These are phyloP conservation scores for Leucocoprinus sp. DNA, from an alignment of 768 basidiomycete genomes.

Conservation along the genomic window DNA sequence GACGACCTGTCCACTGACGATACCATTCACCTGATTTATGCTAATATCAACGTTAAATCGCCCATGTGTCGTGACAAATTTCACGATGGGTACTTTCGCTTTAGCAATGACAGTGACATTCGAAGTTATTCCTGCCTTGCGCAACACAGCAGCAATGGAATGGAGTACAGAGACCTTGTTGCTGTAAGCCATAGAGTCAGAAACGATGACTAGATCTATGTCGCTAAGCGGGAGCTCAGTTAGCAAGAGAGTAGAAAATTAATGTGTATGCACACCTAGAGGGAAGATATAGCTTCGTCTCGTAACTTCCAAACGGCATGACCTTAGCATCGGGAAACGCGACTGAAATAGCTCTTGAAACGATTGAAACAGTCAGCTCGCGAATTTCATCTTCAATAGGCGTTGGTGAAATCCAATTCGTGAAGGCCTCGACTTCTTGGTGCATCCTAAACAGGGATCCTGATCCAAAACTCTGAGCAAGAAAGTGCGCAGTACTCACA, in stretches of 20 bases:
- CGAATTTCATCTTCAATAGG: conserved; percentile 81
- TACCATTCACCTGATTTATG: conserved; percentile 83
- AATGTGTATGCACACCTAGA: conserved; percentile 53
- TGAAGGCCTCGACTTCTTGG: conserved; percentile 77
- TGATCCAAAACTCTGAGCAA: conserved; percentile 1
- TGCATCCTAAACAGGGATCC: conserved; percentile 53
- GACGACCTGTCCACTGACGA: conserved; percentile 71
- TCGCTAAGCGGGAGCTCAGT: conserved; percentile 44
- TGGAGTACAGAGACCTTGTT: conserved; percentile 65
- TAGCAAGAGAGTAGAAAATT: background rate
- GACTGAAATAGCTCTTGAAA: conserved; percentile 55
- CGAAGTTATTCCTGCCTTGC: conserved; percentile 61
- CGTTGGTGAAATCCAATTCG: conserved; percentile 82
- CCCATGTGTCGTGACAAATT: conserved; percentile 80
- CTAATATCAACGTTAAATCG: conserved; percentile 89
- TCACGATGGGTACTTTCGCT: conserved; percentile 95
- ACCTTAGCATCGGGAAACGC: conserved; percentile 76
- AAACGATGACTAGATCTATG: conserved; percentile 91
- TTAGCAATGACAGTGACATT: conserved; percentile 83
- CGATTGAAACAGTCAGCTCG: conserved; percentile 58
- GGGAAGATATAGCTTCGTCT: conserved; percentile 91
- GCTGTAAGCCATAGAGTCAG: conserved; percentile 61
- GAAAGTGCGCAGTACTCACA: conserved; percentile 43
- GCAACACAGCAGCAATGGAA: conserved; percentile 70
- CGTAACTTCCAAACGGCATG: conserved; percentile 85